phyloP scores from a whole-genome alignment of 768 basidiomycete genomes.

The Piloderma croceum region DNA sequence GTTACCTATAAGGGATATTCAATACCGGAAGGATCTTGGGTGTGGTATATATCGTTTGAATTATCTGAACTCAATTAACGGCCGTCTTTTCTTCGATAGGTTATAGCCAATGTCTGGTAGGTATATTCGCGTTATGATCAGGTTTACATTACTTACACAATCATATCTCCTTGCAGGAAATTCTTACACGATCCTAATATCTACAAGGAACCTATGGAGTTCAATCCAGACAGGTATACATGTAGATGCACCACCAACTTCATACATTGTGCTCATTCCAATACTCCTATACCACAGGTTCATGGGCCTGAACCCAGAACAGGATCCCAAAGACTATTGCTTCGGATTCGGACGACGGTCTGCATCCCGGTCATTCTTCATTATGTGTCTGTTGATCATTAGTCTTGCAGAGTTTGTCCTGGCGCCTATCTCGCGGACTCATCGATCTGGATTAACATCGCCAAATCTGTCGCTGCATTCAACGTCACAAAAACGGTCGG shows the following conservation, averaged over 20 bases:
- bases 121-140: not conserved
- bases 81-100: not conserved
- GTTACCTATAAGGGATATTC: slow-evolving; percentile 3
- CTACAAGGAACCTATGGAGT: slow-evolving; percentile 27
- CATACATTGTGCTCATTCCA: too few species aligned
- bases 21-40: slow-evolving; percentile 7
- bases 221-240: slow-evolving; percentile 32
- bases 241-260: too few species aligned
- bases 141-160: not conserved
- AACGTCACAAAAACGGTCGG: slow-evolving; percentile 17
- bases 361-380: not conserved
- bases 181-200: slow-evolving; percentile 45
- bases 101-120: slow-evolving; percentile 17
- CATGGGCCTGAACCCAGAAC: slow-evolving; percentile 11
- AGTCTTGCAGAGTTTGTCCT: slow-evolving; percentile 3
- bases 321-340: slow-evolving; percentile 15
- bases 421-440: slow-evolving; percentile 17
- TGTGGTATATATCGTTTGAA: slow-evolving; percentile 1
- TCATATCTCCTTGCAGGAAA: slow-evolving; percentile 26
- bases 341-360: slow-evolving; percentile 27
- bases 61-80: not conserved
- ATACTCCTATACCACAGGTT: slow-evolving; percentile 25
- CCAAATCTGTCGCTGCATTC: slow-evolving; percentile 17
- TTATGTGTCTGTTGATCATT: not conserved
- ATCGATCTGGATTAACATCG: slow-evolving; percentile 15